A percentile compares a stretch with the other conserved stretches of the same genome.
Evolutionary conservation across 2,329 filamentous ascomycete species (phyloP).

Genomic region (Fusarium marasasianum): DNA sequence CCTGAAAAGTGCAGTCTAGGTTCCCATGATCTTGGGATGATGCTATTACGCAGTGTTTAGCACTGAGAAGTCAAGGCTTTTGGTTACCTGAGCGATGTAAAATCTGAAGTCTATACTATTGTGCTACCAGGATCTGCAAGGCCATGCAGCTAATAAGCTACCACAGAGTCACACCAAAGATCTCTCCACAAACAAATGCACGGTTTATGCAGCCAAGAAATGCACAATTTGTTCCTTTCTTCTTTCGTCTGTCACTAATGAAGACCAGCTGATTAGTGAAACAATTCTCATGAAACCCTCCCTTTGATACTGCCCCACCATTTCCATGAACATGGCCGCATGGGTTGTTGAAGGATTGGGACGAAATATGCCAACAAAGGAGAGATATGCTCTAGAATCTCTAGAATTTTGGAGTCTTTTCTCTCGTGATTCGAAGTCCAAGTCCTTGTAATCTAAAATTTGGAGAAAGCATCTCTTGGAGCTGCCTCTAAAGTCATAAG

Average conservation of each 20-base stretch:
- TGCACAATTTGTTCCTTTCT: background rate
- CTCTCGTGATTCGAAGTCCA: background rate
- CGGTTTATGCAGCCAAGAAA: slow-evolving; percentile 16
- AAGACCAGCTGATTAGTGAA: background rate
- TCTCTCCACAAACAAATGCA: background rate
- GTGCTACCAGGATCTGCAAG: background rate
- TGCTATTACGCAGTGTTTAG: background rate
- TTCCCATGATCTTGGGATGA: slow-evolving; percentile 3
- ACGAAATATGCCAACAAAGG: background rate
- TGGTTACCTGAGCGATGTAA: background rate
- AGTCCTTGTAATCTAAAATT: background rate
- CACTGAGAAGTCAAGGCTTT: background rate
- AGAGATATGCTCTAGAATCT: background rate
- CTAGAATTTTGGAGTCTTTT: background rate
- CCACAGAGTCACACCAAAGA: background rate
- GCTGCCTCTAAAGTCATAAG: background rate
- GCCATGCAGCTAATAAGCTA: background rate
- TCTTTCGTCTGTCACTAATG: background rate
- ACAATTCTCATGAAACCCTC: background rate
- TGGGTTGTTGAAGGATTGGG: background rate
- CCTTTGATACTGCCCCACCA: background rate
- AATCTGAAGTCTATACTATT: background rate
- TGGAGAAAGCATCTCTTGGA: background rate
- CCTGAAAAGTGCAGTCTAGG: slow-evolving; percentile 4
- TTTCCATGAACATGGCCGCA: background rate